phyloP scores from a whole-genome alignment of 192 early-diverging fungal species.

The Thamnidium elegans region DNA sequence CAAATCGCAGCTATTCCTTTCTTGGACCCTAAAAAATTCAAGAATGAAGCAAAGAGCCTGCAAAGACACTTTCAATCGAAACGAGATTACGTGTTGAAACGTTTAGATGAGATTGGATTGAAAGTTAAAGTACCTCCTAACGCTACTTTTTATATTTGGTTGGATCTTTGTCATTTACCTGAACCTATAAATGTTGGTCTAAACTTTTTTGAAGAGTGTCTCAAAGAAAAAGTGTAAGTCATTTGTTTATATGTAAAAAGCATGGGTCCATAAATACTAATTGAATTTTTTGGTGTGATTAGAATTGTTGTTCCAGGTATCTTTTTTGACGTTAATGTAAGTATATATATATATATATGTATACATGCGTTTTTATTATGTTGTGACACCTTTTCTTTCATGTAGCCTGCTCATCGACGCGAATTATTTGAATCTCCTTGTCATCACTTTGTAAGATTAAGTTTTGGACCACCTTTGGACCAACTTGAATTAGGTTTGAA shows the following conservation, averaged over 20 bases:
- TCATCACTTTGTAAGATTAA: constrained; percentile 53
- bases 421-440: constrained; percentile 53
- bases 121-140: constrained; percentile 39
- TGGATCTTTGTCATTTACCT: constrained; percentile 42
- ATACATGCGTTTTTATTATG: background rate
- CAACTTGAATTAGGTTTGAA: constrained; percentile 46
- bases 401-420: constrained; percentile 45
- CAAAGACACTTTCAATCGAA: constrained; percentile 49
- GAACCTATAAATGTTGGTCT: constrained; percentile 54
- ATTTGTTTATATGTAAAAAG: background rate
- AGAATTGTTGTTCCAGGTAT: constrained; percentile 42
- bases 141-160: constrained; percentile 58
- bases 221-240: constrained; percentile 54
- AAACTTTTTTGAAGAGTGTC: constrained; percentile 52
- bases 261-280: background rate
- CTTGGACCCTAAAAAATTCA: constrained; percentile 39
- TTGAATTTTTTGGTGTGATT: background rate
- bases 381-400: background rate
- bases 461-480: constrained; percentile 54
- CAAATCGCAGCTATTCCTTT: constrained; percentile 51
- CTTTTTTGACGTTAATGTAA: constrained; percentile 57
- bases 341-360: constrained; percentile 1
- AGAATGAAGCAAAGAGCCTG: constrained; percentile 39
- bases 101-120: constrained; percentile 41
- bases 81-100: constrained; percentile 45